Conservation (phyloP, 352 stramenopile species). For the Phytophthora capsici region DNA sequence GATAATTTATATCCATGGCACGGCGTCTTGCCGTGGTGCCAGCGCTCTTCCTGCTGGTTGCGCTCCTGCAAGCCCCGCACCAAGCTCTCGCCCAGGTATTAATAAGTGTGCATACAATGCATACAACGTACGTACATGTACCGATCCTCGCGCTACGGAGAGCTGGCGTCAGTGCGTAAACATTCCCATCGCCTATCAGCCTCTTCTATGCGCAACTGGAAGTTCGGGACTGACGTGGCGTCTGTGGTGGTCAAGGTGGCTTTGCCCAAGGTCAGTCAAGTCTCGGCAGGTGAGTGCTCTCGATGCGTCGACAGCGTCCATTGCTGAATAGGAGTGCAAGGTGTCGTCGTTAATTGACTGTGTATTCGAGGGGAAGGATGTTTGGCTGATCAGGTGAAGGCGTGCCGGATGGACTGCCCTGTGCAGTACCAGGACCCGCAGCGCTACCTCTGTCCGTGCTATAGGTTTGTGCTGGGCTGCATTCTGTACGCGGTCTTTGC, state of each 20-base stretch:
- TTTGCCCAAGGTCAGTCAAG: constrained; percentile 25
- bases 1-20: constrained; percentile 2
- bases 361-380: constrained; percentile 53
- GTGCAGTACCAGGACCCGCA: constrained; percentile 62
- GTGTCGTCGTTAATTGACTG: constrained; percentile 2
- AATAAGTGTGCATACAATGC: constrained; percentile 1
- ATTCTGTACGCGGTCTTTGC: constrained; percentile 3
- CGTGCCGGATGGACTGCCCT: constrained; percentile 59
- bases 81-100: constrained; percentile 16
- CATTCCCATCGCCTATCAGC: not conserved
- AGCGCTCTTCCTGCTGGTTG: constrained; percentile 2
- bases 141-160: constrained; percentile 6
- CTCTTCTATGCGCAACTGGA: constrained; percentile 16
- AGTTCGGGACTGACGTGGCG: constrained; percentile 25
- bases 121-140: too few species aligned
- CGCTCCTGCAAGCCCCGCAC: not conserved
- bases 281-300: constrained; percentile 26
- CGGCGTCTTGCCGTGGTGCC: constrained; percentile 12
- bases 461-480: constrained; percentile 48
- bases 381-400: constrained; percentile 44
- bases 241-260: constrained; percentile 28
- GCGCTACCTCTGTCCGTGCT: constrained; percentile 72
- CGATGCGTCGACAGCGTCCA: not conserved
- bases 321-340: constrained; percentile 16
- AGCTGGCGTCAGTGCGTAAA: constrained; percentile 18